Percentiles rank a stretch among this genome's conserved stretches.
These are phyloP conservation scores for Logfia minima DNA, from an alignment of 129 eudicot genomes.

Conservation along the genomic window DNA sequence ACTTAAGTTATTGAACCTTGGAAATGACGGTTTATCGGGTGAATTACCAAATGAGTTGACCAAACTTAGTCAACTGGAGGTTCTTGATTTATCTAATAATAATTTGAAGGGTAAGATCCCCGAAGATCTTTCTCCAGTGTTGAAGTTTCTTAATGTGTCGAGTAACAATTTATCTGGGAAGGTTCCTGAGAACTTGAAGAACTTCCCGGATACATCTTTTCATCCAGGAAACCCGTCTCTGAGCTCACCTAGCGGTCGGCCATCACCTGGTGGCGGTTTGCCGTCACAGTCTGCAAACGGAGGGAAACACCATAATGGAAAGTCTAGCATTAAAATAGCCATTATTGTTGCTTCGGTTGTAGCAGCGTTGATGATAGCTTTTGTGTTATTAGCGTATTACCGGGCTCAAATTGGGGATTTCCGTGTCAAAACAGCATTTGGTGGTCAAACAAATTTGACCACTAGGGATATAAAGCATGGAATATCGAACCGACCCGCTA, in stretches of 20 bases:
- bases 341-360: constrained; percentile 80
- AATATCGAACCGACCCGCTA: constrained; percentile 59
- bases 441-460: constrained; percentile 44
- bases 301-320: constrained; percentile 42
- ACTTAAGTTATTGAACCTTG: constrained; percentile 68
- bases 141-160: constrained; percentile 64
- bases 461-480: constrained; percentile 62
- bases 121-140: constrained; percentile 47
- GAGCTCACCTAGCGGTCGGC: constrained; percentile 27
- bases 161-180: constrained; percentile 60
- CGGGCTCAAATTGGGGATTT: constrained; percentile 65
- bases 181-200: constrained; percentile 60
- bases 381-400: constrained; percentile 66
- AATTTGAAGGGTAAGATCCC: constrained; percentile 70
- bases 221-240: constrained; percentile 70
- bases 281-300: constrained; percentile 23
- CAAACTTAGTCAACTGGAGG: constrained; percentile 61
- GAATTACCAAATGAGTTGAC: constrained; percentile 64
- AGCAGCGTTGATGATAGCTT: constrained; percentile 78
- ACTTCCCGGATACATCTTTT: constrained; percentile 62
- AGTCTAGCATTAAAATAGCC: constrained; percentile 61
- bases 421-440: constrained; percentile 52
- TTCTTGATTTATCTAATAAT: constrained; percentile 79
- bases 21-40: constrained; percentile 70
- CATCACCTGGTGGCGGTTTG: constrained; percentile 18